These are phyloP conservation scores for Penicillium brevicompactum DNA, from an alignment of 2,329 filamentous ascomycete genomes.

Conservation along the genomic window DNA sequence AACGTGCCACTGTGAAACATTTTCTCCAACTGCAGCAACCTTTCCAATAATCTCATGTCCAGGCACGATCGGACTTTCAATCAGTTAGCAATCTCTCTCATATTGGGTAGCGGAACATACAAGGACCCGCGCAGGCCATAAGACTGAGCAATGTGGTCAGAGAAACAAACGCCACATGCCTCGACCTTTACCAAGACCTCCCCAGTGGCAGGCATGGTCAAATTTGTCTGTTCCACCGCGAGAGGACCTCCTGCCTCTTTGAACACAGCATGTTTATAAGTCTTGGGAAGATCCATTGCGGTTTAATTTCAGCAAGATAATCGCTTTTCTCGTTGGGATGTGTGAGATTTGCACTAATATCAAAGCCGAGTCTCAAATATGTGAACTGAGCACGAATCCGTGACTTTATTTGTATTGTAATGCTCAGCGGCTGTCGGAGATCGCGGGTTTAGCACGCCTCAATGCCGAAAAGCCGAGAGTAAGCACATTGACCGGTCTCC, in stretches of 20 bases:
- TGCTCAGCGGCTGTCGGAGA: no score
- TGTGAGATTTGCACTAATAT: no score
- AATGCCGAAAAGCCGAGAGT: not conserved
- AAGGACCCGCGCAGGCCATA: conserved; percentile 59
- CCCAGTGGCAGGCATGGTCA: conserved; percentile 58
- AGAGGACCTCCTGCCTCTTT: conserved; percentile 56
- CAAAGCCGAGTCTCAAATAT: no score
- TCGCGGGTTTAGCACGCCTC: not conserved
- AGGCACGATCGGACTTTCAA: conserved; percentile 57
- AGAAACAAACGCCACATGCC: conserved; percentile 73
- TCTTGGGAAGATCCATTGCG: conserved; percentile 56
- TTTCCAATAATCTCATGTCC: conserved; percentile 74
- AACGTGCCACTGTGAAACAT: conserved; percentile 56
- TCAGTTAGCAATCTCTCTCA: not conserved
- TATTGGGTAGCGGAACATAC: conserved; percentile 24
- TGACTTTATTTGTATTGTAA: not conserved
- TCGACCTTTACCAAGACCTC: conserved; percentile 71
- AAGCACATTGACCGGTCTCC: not conserved
- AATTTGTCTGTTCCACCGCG: conserved; percentile 60
- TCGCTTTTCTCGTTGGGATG: no score
- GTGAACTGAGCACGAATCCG: no score
- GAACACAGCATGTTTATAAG: conserved; percentile 68
- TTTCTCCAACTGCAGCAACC: conserved; percentile 62
- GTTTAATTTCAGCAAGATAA: not conserved
- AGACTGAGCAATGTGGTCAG: conserved; percentile 54